A percentile compares a stretch with the other conserved stretches of the same genome.
phyloP scores from a whole-genome alignment of 1,139 yeast species.

The Yamadazyma jaroonii region DNA sequence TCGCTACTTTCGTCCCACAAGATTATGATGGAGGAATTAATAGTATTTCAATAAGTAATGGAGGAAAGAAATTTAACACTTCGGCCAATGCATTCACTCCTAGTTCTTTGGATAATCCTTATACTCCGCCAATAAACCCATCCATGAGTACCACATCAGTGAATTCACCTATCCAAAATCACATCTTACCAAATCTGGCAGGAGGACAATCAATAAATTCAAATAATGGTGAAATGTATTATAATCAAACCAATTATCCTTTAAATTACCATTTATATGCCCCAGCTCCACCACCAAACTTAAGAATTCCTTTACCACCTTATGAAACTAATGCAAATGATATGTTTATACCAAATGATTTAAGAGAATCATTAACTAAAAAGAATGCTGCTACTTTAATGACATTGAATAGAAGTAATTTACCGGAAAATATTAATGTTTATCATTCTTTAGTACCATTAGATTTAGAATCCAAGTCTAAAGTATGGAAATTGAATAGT shows the following conservation, averaged over 20 bases:
- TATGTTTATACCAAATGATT: constrained; percentile 68
- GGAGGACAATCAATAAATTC: constrained; percentile 5
- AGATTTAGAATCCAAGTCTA: constrained; percentile 56
- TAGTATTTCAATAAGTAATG: constrained; percentile 8
- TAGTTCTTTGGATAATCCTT: constrained; percentile 15
- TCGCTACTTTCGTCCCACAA: constrained; percentile 56
- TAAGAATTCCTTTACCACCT: constrained; percentile 55
- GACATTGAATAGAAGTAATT: constrained; percentile 51
- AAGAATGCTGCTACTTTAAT: constrained; percentile 83
- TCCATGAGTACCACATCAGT: constrained; percentile 1
- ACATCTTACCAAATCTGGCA: constrained; percentile 5
- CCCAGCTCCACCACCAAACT: constrained; percentile 80
- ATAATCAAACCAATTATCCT: constrained; percentile 42
- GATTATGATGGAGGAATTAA: neutral
- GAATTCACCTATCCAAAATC: constrained; percentile 6
- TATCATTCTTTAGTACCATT: constrained; percentile 88
- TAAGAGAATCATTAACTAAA: constrained; percentile 69
- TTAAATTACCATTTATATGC: constrained; percentile 87
- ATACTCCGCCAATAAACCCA: constrained; percentile 7
- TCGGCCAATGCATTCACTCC: constrained; percentile 38
- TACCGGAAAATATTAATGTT: constrained; percentile 75
- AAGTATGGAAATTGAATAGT: constrained; percentile 59
- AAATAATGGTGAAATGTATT: constrained; percentile 10
- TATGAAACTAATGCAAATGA: constrained; percentile 69
- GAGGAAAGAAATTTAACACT: constrained; percentile 27